These are phyloP conservation scores for Nakazawaea ernobii DNA, from an alignment of 805 yeast genomes.

Conservation along the genomic window DNA sequence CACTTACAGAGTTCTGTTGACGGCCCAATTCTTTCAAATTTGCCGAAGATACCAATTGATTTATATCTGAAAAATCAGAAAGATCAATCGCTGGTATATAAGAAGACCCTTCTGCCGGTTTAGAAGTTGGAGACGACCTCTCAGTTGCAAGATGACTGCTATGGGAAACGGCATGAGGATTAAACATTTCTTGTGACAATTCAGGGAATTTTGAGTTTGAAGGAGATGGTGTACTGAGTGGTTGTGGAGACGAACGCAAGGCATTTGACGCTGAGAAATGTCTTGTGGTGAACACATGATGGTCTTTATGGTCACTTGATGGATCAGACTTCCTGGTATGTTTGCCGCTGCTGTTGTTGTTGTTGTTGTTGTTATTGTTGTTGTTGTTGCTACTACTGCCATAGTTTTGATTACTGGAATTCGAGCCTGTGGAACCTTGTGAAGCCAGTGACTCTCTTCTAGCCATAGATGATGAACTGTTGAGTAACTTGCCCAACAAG, in stretches of 20 bases:
- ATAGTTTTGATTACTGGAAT: background rate
- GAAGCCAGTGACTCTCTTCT: conserved; percentile 8
- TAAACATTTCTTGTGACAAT: conserved; percentile 7
- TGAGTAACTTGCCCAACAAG: conserved; percentile 20
- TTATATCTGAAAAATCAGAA: conserved; percentile 7
- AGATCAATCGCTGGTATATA: conserved; percentile 5
- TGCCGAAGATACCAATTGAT: conserved; percentile 8
- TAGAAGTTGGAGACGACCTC: conserved; percentile 8
- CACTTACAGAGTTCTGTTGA: background rate
- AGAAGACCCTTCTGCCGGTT: background rate
- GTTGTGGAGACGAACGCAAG: background rate
- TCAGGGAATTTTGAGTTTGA: conserved; percentile 1
- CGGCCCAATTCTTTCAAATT: conserved; percentile 4
- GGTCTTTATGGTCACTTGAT: conserved; percentile 1
- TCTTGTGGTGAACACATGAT: conserved; percentile 5
- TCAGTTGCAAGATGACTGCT: background rate
- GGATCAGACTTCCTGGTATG: conserved; percentile 5
- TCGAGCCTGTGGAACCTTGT: background rate
- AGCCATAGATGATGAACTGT: background rate
- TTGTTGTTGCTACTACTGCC: background rate
- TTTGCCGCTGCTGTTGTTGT: too few relatives aligned
- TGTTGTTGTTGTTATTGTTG: background rate
- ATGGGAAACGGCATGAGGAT: background rate
- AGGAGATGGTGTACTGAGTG: background rate
- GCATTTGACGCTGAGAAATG: conserved; percentile 7